phyloP scores from a whole-genome alignment of 495 filamentous ascomycete species.

The Margaritispora aquatica region DNA sequence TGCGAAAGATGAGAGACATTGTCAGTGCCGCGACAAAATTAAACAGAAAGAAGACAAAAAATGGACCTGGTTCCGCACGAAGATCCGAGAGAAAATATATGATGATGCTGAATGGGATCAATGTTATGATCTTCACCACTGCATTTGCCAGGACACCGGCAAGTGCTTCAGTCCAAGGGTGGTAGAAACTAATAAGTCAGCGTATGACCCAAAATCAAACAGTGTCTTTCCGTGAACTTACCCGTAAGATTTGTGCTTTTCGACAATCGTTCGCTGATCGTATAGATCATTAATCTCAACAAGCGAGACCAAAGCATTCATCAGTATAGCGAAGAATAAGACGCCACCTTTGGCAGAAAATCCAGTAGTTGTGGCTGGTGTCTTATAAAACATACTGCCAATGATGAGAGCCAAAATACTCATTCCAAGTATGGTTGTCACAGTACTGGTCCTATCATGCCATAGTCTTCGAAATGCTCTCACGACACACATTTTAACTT shows the following conservation, averaged over 20 bases:
- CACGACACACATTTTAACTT: slow-evolving; percentile 37
- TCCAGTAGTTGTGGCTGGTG: slow-evolving; percentile 49
- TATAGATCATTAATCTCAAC: slow-evolving; percentile 44
- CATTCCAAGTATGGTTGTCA: slow-evolving; percentile 65
- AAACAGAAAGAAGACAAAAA: slow-evolving; percentile 79
- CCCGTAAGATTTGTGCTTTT: slow-evolving; percentile 17
- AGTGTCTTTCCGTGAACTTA: slow-evolving; percentile 62
- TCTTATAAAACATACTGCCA: slow-evolving; percentile 69
- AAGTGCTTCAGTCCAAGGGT: slow-evolving; percentile 68
- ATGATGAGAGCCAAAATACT: slow-evolving; percentile 66
- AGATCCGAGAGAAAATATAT: slow-evolving; percentile 79
- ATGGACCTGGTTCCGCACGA: slow-evolving; percentile 60
- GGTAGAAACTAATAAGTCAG: slow-evolving; percentile 65
- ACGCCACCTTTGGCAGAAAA: slow-evolving; percentile 47
- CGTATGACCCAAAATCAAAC: slow-evolving; percentile 70
- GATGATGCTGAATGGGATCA: slow-evolving; percentile 33
- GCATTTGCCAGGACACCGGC: slow-evolving; percentile 68
- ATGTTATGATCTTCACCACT: slow-evolving; percentile 44
- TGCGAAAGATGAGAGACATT: slow-evolving; percentile 73
- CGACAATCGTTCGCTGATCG: slow-evolving; percentile 50
- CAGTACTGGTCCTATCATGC: slow-evolving; percentile 66
- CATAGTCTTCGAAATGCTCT: slow-evolving; percentile 65
- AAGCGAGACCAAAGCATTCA: slow-evolving; percentile 46
- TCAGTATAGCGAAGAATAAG: slow-evolving; percentile 50
- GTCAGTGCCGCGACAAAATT: slow-evolving; percentile 61